A percentile compares a stretch with the other conserved stretches of the same genome.
Conservation (phyloP, 2,329 filamentous ascomycete species). For the Sordariomycetes sp. region DNA sequence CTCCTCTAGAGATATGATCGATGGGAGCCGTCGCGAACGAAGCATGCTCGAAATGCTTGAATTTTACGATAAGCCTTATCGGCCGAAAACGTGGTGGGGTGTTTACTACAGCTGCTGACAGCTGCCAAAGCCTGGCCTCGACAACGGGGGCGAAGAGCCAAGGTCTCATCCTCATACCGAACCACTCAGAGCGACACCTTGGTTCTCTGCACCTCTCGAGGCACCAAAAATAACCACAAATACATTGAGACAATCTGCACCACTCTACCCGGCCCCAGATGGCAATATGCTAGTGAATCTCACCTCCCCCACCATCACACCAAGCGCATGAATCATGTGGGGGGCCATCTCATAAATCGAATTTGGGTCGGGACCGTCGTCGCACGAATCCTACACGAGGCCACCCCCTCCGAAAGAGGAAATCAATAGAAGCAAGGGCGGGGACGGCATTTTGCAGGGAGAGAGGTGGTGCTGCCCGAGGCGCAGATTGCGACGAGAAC, state of each 20-base stretch:
- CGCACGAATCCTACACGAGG: neutral
- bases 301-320: neutral
- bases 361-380: neutral
- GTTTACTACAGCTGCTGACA: neutral
- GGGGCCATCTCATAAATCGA: neutral
- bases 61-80: neutral
- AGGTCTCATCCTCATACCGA: neutral
- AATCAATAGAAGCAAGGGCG: neutral
- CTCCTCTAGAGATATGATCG: neutral
- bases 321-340: neutral
- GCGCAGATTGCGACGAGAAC: neutral
- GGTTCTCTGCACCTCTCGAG: neutral
- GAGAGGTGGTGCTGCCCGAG: slow-evolving; percentile 1
- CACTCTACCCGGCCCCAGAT: neutral
- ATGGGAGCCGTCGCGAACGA: neutral
- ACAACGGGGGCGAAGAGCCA: neutral
- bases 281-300: neutral
- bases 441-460: neutral
- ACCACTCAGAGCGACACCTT: neutral
- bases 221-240: neutral
- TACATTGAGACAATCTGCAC: neutral
- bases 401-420: neutral
- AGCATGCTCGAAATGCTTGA: neutral
- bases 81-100: neutral
- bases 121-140: neutral